A percentile compares a stretch with the other conserved stretches of the same genome.
Conservation (phyloP, 2,329 filamentous ascomycete species). For the Teratosphaeria gauchensis region DNA sequence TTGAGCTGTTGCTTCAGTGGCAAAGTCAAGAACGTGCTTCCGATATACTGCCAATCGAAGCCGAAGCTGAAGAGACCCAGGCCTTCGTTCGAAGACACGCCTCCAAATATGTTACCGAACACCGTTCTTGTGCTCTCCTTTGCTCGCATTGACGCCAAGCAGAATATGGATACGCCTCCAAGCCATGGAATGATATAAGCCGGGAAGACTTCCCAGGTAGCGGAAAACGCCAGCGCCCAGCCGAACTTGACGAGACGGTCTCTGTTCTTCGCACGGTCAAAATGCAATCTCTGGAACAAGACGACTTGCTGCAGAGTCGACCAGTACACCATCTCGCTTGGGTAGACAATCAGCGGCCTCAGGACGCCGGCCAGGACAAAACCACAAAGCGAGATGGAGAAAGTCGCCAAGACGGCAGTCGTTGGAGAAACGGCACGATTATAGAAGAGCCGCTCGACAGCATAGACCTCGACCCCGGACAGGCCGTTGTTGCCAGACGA, state of each 20-base stretch:
- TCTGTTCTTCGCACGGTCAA: slow-evolving; percentile 28
- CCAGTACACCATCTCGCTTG: not conserved
- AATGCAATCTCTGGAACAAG: slow-evolving; percentile 26
- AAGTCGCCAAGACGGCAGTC: not conserved
- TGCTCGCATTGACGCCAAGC: slow-evolving; percentile 30
- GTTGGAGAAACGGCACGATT: slow-evolving; percentile 4
- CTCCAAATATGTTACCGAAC: slow-evolving; percentile 43
- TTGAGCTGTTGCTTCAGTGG: slow-evolving; percentile 32
- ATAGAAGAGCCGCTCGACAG: slow-evolving; percentile 41
- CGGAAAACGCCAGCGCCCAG: slow-evolving; percentile 31
- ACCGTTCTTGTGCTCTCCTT: slow-evolving; percentile 23
- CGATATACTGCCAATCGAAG: slow-evolving; percentile 39
- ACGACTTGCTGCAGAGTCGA: not conserved
- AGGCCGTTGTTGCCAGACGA: slow-evolving; percentile 20
- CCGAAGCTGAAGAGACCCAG: slow-evolving; percentile 32
- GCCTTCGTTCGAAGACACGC: slow-evolving; percentile 36
- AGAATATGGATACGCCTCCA: slow-evolving; percentile 35
- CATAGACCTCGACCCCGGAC: slow-evolving; percentile 29
- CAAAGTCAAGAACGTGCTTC: slow-evolving; percentile 25
- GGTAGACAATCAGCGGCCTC: not conserved
- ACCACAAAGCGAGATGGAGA: not conserved
- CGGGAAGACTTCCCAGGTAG: slow-evolving; percentile 40
- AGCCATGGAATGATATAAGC: slow-evolving; percentile 38
- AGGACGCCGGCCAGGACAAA: not conserved
- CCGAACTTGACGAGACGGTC: slow-evolving; percentile 34